Conservation (phyloP, 73 alveolate genomes). For the Paraurostyla sp. region DNA sequence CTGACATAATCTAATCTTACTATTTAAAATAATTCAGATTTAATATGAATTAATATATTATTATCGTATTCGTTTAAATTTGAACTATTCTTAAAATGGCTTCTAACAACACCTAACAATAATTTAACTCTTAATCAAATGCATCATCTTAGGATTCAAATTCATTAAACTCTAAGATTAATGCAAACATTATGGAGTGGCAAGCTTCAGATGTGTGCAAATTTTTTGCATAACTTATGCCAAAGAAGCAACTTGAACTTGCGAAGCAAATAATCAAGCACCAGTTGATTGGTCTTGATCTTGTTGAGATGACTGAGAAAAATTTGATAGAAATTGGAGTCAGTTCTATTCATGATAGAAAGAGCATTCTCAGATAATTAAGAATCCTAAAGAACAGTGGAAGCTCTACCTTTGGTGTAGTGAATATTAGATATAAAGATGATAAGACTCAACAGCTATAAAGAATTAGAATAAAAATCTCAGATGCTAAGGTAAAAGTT, state of each 20-base stretch:
- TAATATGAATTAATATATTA: neutral
- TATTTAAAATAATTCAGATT: neutral
- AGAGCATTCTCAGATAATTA: slow-evolving; percentile 13
- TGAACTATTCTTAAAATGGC: neutral
- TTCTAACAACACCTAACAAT: neutral
- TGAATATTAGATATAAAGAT: neutral
- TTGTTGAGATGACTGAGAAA: slow-evolving; percentile 34
- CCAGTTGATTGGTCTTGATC: slow-evolving; percentile 34
- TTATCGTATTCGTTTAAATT: slow-evolving; percentile 47
- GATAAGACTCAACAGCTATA: neutral
- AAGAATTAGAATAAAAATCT: neutral
- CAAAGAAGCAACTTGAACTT: slow-evolving; percentile 2
- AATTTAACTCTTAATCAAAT: too few species aligned
- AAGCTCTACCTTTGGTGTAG: neutral
- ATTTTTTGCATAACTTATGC: neutral
- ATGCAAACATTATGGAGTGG: slow-evolving; percentile 8
- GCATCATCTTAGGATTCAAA: too few species aligned
- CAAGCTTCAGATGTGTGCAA: slow-evolving; percentile 32
- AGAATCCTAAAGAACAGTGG: neutral
- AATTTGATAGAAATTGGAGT: slow-evolving; percentile 39
- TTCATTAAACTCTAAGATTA: neutral
- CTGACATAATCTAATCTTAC: slow-evolving; percentile 42
- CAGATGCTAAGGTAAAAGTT: slow-evolving; percentile 14
- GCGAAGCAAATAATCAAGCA: slow-evolving; percentile 36
- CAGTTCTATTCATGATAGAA: slow-evolving; percentile 45